Evolutionary conservation across 108 stramenopile species (phyloP), one percentile per base, ranked within the genome.

Genomic region (Cylindrotheca fusiformis): DNA sequence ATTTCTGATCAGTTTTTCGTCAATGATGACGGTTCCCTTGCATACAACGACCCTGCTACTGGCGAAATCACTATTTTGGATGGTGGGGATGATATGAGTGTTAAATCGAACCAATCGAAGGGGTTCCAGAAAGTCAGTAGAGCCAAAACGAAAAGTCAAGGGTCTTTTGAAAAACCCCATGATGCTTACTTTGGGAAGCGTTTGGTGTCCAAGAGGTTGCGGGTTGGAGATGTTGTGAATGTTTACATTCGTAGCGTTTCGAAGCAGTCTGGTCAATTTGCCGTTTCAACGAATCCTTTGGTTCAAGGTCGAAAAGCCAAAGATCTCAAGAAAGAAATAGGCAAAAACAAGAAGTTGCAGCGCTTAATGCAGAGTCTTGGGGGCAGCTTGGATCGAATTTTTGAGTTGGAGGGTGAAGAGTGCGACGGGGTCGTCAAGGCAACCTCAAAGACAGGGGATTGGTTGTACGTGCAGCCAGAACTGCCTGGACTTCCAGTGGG

Each of bases 381-480:
- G 4, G 69, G 87, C 54, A 63, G 63, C 20, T 66, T 79, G 47
- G 50, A 55, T 17, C 65, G 31, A 26, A 77, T 80, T 49, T 65
- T 62, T 26, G 58, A 49, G 23, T 44, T 85, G 50, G 33, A 72
- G 52, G 91, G 91, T 14, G 64, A 56, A 32, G 81, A 86, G 58
- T 80, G 62, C 64, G 70, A 74, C 12, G 91, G 91, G 12, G 52
- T 83, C 18, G 85, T 93, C 28, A 87, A 84, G 67, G 91, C 91
- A 36, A 71, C 69, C 36, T 88, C 86, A 18, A 84, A 88, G 21
- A 68, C 81, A 18, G 88, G 91, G 0, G 73, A 79, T 60, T 90
- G 88, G 84, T 72, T 81, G 17, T 93, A 93, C 68, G 91, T 93
- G 5, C 78, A 90, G 71, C 91, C 91, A 4, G 67, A 56, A 31